Evolutionary conservation across 163 green algal genomes (phyloP).

Genomic region (Scenedesmus sp.): DNA sequence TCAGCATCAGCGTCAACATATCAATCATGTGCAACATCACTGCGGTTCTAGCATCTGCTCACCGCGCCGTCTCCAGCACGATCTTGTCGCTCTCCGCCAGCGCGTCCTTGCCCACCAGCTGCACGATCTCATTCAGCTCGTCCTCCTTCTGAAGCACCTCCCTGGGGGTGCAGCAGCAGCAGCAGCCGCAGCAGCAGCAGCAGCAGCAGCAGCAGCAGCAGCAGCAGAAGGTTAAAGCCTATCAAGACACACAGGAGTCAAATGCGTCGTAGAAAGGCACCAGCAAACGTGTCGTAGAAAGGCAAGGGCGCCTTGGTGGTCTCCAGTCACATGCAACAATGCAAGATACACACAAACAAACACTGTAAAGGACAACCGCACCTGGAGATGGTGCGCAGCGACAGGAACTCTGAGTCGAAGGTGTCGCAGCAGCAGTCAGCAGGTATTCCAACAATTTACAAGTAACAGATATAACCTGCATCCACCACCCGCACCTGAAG

Average conservation of each 20-base stretch:
- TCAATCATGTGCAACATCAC: neutral
- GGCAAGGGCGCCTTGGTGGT: too few species aligned
- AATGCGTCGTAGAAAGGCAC: too few species aligned
- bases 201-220: neutral
- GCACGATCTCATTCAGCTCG: conserved; percentile 99
- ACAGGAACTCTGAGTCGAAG: neutral
- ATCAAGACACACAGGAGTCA: neutral
- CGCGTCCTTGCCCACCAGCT: conserved; percentile 99
- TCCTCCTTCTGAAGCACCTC: conserved; percentile 99
- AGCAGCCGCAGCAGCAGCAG: conserved; percentile 8
- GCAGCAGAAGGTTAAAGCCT: neutral
- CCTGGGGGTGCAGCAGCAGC: conserved; percentile 38
- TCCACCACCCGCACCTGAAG: conserved; percentile 52
- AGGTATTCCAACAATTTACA: too few species aligned
- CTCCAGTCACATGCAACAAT: too few species aligned
- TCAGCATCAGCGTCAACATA: too few species aligned
- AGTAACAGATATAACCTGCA: too few species aligned
- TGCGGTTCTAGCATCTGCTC: neutral
- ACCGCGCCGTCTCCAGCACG: conserved; percentile 93
- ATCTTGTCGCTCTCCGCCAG: conserved; percentile 99
- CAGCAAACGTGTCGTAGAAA: too few species aligned
- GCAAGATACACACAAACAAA: too few species aligned
- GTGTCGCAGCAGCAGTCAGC: neutral
- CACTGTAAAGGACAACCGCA: too few species aligned
- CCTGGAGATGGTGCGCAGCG: neutral